Evolutionary conservation across 176 grass and related monocot species (phyloP).

Genomic region (Raddia guianensis): DNA sequence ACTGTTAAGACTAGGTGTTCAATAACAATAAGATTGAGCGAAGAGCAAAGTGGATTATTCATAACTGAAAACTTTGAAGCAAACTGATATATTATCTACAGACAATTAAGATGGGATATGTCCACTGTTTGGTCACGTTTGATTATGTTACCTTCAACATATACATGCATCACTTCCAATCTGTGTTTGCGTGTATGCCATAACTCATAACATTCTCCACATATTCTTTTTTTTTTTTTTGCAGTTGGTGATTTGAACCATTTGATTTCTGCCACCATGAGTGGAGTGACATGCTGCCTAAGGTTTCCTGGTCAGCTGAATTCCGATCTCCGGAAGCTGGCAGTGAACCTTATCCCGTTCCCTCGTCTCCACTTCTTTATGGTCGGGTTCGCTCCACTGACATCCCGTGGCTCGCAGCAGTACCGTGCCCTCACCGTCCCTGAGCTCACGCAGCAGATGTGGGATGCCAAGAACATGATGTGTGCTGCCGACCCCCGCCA

Average conservation of each 20-base stretch:
- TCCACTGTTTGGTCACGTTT: not conserved
- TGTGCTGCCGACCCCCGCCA: conserved; percentile 86
- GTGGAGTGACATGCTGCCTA: conserved; percentile 83
- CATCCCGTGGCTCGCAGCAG: conserved; percentile 84
- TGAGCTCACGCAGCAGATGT: conserved; percentile 90
- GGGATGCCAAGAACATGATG: conserved; percentile 96
- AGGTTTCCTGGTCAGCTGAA: conserved; percentile 86
- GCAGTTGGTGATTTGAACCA: conserved; percentile 92
- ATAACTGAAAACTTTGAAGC: not conserved
- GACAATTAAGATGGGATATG: not conserved
- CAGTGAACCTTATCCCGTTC: conserved; percentile 81
- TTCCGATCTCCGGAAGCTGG: conserved; percentile 70
- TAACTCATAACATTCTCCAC: not conserved
- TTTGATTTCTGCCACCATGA: conserved; percentile 84
- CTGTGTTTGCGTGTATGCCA: not conserved
- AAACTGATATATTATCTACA: not conserved
- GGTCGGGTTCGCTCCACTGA: conserved; percentile 71
- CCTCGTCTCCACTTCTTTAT: conserved; percentile 87
- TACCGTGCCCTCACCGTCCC: conserved; percentile 83
- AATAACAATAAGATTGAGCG: not conserved
- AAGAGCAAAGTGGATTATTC: not conserved
- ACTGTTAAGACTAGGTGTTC: not conserved
- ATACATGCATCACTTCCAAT: not conserved
- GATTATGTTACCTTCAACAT: not conserved
- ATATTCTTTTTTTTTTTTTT: conserved; percentile 25